Evolutionary conservation across 176 grass and related monocot species (phyloP), one percentile per base, ranked within the genome.

Genomic region (Luzula sylvatica): DNA sequence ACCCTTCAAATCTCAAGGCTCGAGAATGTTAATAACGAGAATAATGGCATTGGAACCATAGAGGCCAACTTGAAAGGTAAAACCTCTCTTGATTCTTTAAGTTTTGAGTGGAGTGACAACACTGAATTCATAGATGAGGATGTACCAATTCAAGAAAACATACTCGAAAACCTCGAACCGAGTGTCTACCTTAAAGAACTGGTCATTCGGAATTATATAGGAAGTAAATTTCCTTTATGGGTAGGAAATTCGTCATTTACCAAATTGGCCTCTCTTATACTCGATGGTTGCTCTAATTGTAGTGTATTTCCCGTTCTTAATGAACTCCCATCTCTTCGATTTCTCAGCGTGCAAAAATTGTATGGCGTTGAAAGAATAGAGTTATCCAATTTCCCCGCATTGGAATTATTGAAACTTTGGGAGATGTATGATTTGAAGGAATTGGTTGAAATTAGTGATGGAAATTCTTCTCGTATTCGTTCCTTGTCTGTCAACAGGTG

Each of bases 381-480:
- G 0, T 18, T n/a, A 14, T 22, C 5, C 20, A 12, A 15, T 22
- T 78, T 63, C n/a, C 58, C 39, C 20, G 53, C 67, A 4, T 46
- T 78, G 11, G 42, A 53, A 15, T 15, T 19, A 23, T 20, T 59
- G 39, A 71, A 45, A 35, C 38, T 78, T n/a, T 71, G 55, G 38
- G 66, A 57, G 13, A 56, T 78, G 58, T 70, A 78, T 44, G 67
- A 61, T 44, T 52, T 55, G 56, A 56, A 71, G n/a, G 41, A 55
- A 8, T 71, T 26, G 74, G 7, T 15, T 23, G 42, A 50, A 17
- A 45, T 24, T 42, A 26, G 20, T 20, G 56, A 56, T 13, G 24
- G 26, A n/a, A 65, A 65, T 23, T 78, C 65, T 32, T 65, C 66
- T 58, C 0, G 2, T 21, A 55, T 78, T 28, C 27, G 3, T 14